Evolutionary conservation across 2,329 filamentous ascomycete species (phyloP), one percentile per base, ranked within the genome.

Genomic region (Ilyonectria destructans): DNA sequence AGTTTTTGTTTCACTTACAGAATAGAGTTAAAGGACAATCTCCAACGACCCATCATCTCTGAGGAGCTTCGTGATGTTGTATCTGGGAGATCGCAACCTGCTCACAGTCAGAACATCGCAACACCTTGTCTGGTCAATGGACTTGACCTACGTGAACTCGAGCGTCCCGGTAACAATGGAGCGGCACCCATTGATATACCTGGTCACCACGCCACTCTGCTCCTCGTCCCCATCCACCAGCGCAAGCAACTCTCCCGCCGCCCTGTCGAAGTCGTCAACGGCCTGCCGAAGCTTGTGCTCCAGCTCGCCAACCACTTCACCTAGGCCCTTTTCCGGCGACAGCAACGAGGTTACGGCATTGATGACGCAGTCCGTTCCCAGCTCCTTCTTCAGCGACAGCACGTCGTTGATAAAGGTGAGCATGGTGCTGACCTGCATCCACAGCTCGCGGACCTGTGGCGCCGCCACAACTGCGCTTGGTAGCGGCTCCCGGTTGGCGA

Each of bases 381-480:
- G 61, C 58, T 80, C 78, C 68, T 81, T 81, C 58, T 77, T 80
- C 31, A 81, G 54, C 1, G 79, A 81, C 8, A 80, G 56, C 4
- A 77, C 37, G 23, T 80, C 79, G 37, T 80, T 80, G n/a, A 76
- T 19, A n/a, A 80, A 51, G 56, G 71, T 69, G 6, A 77, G 62
- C 4, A 77, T 40, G 5, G 77, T 55, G 43, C 69, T 74, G 1
- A 71, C 72, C 65, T 80, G 77, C n/a, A 45, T 68, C 71, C 70
- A 73, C 7, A 81, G 52, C 6, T 58, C 62, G 13, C 58, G 19
- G 0, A 67, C 29, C 12, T 72, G 67, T 2, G 67, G 56, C 7
- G 65, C 60, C 10, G 55, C 59, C 21, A 56, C 26, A 15, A 73
- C 19, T 9, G 48, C 45, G 2, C 43, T 37, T 2, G 75, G 67